Percentiles rank a stretch among this genome's conserved stretches.
phyloP scores from a whole-genome alignment of 805 yeast genomes.

The Yarrowia porcina region DNA sequence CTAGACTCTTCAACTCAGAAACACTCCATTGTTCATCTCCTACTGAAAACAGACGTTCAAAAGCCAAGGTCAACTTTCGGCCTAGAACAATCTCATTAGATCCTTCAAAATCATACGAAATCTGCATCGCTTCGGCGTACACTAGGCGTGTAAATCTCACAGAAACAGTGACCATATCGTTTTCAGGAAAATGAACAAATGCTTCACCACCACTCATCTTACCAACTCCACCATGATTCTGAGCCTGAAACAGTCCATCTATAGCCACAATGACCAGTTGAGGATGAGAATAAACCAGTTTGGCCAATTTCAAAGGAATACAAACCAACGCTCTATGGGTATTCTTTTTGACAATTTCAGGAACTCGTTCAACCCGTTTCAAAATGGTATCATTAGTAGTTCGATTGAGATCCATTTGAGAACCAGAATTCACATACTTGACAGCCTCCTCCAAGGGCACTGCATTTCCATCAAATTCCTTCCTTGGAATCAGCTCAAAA shows the following conservation, averaged over 20 bases:
- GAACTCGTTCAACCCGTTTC: constrained; percentile 1
- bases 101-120: neutral
- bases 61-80: neutral
- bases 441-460: neutral
- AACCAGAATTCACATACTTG: neutral
- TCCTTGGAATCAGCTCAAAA: constrained; percentile 43
- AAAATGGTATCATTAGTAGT: constrained; percentile 1
- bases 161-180: constrained; percentile 26
- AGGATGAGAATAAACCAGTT: constrained; percentile 2
- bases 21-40: constrained; percentile 16
- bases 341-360: neutral
- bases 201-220: neutral
- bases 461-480: neutral
- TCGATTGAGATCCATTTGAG: neutral
- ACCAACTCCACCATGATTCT: neutral
- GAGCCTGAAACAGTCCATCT: constrained; percentile 1
- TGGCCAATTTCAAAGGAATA: neutral
- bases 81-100: neutral
- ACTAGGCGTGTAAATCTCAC: constrained; percentile 4
- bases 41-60: neutral
- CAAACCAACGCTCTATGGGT: neutral
- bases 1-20: neutral
- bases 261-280: neutral
- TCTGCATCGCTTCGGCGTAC: constrained; percentile 9
- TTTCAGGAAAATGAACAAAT: neutral